These are phyloP conservation scores for Citrus maxima DNA, from an alignment of 345 rosid genomes.

Conservation along the genomic window DNA sequence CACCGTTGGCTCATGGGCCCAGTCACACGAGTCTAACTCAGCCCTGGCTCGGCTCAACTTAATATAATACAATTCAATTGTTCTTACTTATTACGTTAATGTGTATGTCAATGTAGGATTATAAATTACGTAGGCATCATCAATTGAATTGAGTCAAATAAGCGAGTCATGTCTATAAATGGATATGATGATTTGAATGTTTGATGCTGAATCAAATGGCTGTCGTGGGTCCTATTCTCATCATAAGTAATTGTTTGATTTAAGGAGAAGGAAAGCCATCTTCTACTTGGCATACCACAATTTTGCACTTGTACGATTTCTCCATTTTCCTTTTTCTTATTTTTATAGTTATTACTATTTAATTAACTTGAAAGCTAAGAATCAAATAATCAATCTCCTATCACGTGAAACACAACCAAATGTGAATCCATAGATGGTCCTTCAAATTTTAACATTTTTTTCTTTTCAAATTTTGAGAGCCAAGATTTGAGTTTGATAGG, in stretches of 20 bases:
- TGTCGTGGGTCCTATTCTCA: neutral
- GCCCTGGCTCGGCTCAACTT: neutral
- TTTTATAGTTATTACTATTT: neutral
- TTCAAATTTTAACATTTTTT: neutral
- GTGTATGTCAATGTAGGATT: neutral
- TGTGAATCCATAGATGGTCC: neutral
- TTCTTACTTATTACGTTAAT: neutral
- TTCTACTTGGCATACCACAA: neutral
- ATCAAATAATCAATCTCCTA: slow-evolving; percentile 28
- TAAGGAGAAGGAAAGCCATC: neutral
- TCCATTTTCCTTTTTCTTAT: neutral
- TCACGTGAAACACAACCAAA: slow-evolving; percentile 24
- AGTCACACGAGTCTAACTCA: too few species aligned
- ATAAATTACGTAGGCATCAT: neutral
- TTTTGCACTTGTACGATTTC: neutral
- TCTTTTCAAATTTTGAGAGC: neutral
- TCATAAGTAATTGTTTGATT: neutral
- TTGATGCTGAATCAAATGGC: neutral
- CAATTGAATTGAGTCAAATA: neutral
- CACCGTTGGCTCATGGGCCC: too few species aligned
- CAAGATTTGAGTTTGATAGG: too few species aligned
- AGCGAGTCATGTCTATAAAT: neutral
- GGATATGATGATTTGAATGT: neutral
- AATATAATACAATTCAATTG: too few species aligned
- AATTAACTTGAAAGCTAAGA: slow-evolving; percentile 38